A percentile compares a stretch with the other conserved stretches of the same genome.
Conservation (phyloP, 345 rosid genomes). For the Eutrema japonicum region DNA sequence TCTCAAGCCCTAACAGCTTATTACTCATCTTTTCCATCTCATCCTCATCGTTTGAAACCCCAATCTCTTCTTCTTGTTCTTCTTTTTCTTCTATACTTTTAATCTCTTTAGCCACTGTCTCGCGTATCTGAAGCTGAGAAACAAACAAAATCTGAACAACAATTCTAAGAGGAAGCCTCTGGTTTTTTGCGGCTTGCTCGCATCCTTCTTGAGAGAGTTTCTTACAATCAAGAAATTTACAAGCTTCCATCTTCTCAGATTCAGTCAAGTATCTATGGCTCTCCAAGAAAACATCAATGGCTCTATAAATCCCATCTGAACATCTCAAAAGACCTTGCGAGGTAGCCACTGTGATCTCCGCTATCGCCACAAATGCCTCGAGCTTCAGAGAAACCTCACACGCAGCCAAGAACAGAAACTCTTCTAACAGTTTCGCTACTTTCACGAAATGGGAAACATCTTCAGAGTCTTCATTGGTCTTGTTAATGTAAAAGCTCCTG, state of each 20-base stretch:
- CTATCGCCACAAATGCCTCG: slow-evolving; percentile 55
- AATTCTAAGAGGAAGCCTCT: slow-evolving; percentile 66
- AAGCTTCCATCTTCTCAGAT: slow-evolving; percentile 66
- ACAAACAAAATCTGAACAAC: slow-evolving; percentile 58
- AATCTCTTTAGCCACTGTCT: slow-evolving; percentile 49
- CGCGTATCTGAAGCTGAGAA: slow-evolving; percentile 67
- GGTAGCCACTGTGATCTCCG: slow-evolving; percentile 57
- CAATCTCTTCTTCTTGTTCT: slow-evolving; percentile 40
- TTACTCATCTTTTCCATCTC: slow-evolving; percentile 49
- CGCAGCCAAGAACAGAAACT: slow-evolving; percentile 63
- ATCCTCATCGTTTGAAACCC: slow-evolving; percentile 22
- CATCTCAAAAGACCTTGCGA: slow-evolving; percentile 52
- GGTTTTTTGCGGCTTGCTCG: slow-evolving; percentile 64
- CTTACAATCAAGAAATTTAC: slow-evolving; percentile 62
- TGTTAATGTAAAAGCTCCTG: slow-evolving; percentile 57
- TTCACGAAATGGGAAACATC: slow-evolving; percentile 39
- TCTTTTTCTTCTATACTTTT: slow-evolving; percentile 37
- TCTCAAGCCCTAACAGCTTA: slow-evolving; percentile 56
- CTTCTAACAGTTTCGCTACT: slow-evolving; percentile 73
- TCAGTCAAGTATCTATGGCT: slow-evolving; percentile 64
- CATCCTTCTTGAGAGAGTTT: slow-evolving; percentile 71
- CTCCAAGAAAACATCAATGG: slow-evolving; percentile 69
- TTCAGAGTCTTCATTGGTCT: slow-evolving; percentile 26
- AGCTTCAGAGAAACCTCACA: slow-evolving; percentile 58
- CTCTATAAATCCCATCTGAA: slow-evolving; percentile 74